Evolutionary conservation across 768 basidiomycete species (phyloP), one percentile per base, ranked within the genome.

Genomic region (Cystobasidium ongulense): DNA sequence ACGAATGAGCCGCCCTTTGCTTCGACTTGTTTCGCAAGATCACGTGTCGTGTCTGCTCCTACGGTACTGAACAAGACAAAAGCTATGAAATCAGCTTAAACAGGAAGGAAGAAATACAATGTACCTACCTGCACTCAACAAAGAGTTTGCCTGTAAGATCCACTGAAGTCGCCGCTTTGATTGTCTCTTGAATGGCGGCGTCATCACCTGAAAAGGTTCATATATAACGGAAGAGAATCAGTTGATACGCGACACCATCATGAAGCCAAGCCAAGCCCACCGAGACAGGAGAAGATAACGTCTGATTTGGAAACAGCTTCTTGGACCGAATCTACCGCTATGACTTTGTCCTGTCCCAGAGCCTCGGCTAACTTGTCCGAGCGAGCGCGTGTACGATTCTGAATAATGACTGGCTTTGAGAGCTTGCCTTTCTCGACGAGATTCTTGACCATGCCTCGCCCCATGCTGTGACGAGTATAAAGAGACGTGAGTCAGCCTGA

Each of bases 221-320:
- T 7, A 39, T 5, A 17, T 54, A 18, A 10, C 65, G 17, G 21
- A 8, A 2, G 43, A 46, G 17, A 53, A 29, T 50, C 10, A 27
- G 65, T 25, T 18, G 25, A 36, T 50, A 36, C 31, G 27, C 53
- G 5, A 4, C 27, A 21, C 17, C 13, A 8, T n/a, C 33, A 3
- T 31, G 8, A 41, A 10, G n/a, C 17, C 13, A 67, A 25, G 41
- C 13, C 21, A 29, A 11, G 27, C 68, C 29, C 39, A 71, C 68
- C 74, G n/a, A 74, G n/a, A 31, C 74, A 74, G 39, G 66, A 52
- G 66, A 74, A 74, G 31, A 74, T 43, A 31, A 74, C 72, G 33
- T 74, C 74, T 15, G 31, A 2, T 21, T 35, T n/a, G 17, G 18
- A 29, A 27, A 74, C 74, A 33, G 54, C 70, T n/a, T 70, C 74